Evolutionary conservation across 176 grass and related monocot genomes (phyloP).

Genomic region (Phragmites australis): DNA sequence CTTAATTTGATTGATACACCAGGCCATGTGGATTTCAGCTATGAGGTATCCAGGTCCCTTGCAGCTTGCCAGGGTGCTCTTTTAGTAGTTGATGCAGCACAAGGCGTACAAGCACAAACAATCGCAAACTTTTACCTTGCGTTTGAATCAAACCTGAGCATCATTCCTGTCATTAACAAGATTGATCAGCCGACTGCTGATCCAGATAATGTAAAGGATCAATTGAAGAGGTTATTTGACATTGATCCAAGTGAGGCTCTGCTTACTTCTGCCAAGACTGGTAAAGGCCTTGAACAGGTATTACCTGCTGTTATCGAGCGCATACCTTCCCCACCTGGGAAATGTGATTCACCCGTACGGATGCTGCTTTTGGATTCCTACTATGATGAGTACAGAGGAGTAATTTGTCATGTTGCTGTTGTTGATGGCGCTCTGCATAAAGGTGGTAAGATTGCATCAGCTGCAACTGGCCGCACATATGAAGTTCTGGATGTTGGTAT

Average conservation of each 20-base stretch:
- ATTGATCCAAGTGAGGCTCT: constrained; percentile 83
- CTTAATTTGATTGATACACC: constrained; percentile 96
- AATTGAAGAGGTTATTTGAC: constrained; percentile 88
- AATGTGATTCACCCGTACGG: constrained; percentile 75
- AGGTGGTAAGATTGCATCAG: constrained; percentile 91
- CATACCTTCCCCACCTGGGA: constrained; percentile 70
- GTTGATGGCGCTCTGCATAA: constrained; percentile 89
- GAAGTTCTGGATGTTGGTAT: constrained; percentile 87
- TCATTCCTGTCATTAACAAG: constrained; percentile 97
- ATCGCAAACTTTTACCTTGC: constrained; percentile 96
- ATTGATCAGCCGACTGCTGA: constrained; percentile 97
- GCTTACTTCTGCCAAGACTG: constrained; percentile 96
- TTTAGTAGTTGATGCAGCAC: constrained; percentile 94
- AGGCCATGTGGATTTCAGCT: constrained; percentile 96
- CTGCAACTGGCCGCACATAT: constrained; percentile 72
- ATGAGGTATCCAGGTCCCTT: constrained; percentile 92
- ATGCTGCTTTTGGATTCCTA: constrained; percentile 98
- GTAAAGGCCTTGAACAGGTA: constrained; percentile 77
- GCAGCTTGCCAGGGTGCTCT: constrained; percentile 95
- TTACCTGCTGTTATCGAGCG: constrained; percentile 82
- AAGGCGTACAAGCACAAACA: constrained; percentile 99
- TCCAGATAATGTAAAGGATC: constrained; percentile 84
- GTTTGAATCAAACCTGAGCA: constrained; percentile 81
- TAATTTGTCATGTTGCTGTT: constrained; percentile 97
- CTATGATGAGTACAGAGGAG: constrained; percentile 95